Percentiles rank a stretch among this genome's conserved stretches.
Evolutionary conservation across 768 basidiomycete species (phyloP).

Genomic region (Mycena olivaceomarginata): DNA sequence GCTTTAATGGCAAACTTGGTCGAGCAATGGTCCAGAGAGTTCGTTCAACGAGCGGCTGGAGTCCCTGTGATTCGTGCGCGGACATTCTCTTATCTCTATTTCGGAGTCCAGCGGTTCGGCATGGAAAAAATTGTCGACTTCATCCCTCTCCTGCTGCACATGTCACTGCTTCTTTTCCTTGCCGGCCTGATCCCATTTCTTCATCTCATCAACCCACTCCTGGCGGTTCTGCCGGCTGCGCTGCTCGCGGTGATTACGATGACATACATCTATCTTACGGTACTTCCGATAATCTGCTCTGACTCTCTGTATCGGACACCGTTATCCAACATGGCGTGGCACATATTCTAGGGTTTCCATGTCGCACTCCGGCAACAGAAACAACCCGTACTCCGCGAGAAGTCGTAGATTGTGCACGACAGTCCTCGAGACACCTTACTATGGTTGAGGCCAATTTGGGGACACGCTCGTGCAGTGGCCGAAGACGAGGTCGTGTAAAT

Average conservation of each 20-base stretch:
- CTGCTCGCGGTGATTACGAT: background rate
- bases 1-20: background rate
- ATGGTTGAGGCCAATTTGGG: slow-evolving; percentile 9
- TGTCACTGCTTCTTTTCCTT: too few species aligned
- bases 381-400: background rate
- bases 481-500: too few species aligned
- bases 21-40: background rate
- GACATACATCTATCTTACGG: slow-evolving; percentile 29
- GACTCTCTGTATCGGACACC: slow-evolving; percentile 43
- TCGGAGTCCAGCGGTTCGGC: background rate
- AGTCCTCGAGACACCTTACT: background rate
- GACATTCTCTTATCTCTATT: background rate
- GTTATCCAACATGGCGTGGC: background rate
- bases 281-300: slow-evolving; percentile 34
- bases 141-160: background rate
- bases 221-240: background rate
- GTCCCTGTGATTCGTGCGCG: background rate
- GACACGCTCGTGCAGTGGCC: too few species aligned
- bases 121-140: background rate
- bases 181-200: slow-evolving; percentile 21
- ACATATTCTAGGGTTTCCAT: background rate
- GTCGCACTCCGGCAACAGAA: background rate
- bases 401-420: background rate
- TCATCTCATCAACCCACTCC: slow-evolving; percentile 17
- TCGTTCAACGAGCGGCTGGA: background rate